Evolutionary conservation across 805 yeast genomes (phyloP).

Genomic region (Suhomyces sp.): DNA sequence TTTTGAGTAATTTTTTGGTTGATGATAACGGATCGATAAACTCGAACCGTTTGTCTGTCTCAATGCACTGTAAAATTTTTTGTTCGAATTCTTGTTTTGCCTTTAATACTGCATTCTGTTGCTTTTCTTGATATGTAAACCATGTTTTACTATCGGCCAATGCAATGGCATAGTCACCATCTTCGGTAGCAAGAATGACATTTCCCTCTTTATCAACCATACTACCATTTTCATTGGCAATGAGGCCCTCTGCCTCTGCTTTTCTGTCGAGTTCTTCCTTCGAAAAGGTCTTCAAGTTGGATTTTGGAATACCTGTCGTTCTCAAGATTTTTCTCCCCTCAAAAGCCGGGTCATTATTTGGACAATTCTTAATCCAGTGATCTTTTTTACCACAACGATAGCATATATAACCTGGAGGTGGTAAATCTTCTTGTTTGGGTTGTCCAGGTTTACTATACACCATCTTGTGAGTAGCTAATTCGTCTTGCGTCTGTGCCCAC

Average conservation of each 20-base stretch:
- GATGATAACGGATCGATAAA: constrained; percentile 63
- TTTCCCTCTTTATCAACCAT: constrained; percentile 46
- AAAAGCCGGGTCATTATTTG: constrained; percentile 91
- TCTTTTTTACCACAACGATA: constrained; percentile 92
- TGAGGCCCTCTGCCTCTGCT: constrained; percentile 34
- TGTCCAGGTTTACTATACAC: constrained; percentile 53
- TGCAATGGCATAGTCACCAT: constrained; percentile 95
- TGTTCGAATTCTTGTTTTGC: constrained; percentile 53
- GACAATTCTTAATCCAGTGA: constrained; percentile 96
- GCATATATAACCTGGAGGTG: constrained; percentile 96
- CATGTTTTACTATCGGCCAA: constrained; percentile 91
- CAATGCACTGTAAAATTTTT: constrained; percentile 30
- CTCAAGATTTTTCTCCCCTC: constrained; percentile 89
- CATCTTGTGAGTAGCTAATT: constrained; percentile 81
- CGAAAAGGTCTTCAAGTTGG: constrained; percentile 82
- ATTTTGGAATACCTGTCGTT: constrained; percentile 96
- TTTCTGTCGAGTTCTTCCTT: constrained; percentile 66
- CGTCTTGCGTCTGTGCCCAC: constrained; percentile 94
- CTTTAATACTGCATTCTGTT: constrained; percentile 48
- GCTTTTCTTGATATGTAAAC: constrained; percentile 78
- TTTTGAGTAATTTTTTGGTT: constrained; percentile 52
- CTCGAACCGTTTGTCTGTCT: constrained; percentile 34
- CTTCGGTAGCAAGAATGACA: constrained; percentile 83
- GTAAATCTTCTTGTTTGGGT: constrained; percentile 59
- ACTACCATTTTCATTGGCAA: constrained; percentile 43